These are phyloP conservation scores for Starmera stellimalicola DNA, from an alignment of 1,139 yeast genomes.

Conservation along the genomic window DNA sequence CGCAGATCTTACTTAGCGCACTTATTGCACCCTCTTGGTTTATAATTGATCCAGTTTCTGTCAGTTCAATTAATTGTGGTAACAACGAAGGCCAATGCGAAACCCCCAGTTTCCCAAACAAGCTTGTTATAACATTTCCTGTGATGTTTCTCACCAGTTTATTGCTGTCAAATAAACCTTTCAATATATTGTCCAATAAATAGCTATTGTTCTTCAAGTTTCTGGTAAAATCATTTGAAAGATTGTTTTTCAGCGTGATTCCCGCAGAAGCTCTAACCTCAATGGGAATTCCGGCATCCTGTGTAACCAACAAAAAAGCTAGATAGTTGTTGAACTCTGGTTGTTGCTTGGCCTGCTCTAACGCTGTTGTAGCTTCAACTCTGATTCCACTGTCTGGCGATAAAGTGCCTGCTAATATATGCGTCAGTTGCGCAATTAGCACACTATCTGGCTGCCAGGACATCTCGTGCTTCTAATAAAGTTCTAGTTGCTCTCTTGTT, in stretches of 20 bases:
- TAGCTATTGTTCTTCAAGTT: conserved; percentile 27
- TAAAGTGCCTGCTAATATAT: conserved; percentile 57
- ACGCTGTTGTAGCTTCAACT: conserved; percentile 53
- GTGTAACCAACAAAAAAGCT: conserved; percentile 49
- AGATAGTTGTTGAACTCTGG: conserved; percentile 77
- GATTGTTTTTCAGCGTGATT: conserved; percentile 65
- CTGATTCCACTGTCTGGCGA: conserved; percentile 48
- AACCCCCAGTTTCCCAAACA: conserved; percentile 67
- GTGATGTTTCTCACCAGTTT: conserved; percentile 72
- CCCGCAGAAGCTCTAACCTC: conserved; percentile 88
- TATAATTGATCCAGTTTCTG: conserved; percentile 31
- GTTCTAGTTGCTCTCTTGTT: not conserved
- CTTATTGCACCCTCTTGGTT: conserved; percentile 71
- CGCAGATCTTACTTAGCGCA: conserved; percentile 81
- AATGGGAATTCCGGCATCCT: conserved; percentile 34
- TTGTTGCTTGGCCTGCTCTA: conserved; percentile 56
- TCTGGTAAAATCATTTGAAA: conserved; percentile 31
- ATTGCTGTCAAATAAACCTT: conserved; percentile 56
- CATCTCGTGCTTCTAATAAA: too few relatives aligned
- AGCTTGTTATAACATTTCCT: conserved; percentile 81
- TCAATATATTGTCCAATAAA: conserved; percentile 51
- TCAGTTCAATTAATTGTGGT: conserved; percentile 55
- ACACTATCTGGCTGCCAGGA: conserved; percentile 57
- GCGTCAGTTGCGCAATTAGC: conserved; percentile 52
- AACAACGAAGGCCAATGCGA: conserved; percentile 67